Percentiles rank a stretch among this genome's conserved stretches.
Evolutionary conservation across 805 yeast species (phyloP).

Genomic region (Candida gorgasii): DNA sequence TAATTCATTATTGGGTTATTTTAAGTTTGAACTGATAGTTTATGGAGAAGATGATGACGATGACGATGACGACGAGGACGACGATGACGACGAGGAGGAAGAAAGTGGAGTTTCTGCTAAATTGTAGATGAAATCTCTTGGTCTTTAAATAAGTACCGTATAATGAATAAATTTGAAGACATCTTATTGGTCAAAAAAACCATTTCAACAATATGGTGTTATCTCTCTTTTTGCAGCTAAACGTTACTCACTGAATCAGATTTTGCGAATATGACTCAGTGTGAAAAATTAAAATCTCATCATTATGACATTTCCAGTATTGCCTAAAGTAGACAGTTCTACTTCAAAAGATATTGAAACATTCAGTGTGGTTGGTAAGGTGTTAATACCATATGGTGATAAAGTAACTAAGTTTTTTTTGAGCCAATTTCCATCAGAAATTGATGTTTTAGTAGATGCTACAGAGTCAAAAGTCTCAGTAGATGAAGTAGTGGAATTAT

Average conservation of each 20-base stretch:
- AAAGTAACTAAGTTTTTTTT: conserved; percentile 32
- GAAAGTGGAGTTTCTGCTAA: conserved; percentile 2
- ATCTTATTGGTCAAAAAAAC: too few species aligned
- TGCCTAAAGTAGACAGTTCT: conserved; percentile 32
- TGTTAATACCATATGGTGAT: conserved; percentile 31
- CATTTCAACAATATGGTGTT: too few species aligned
- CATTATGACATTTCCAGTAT: conserved; percentile 40
- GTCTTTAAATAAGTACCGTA: too few species aligned
- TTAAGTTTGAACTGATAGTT: conserved; percentile 26
- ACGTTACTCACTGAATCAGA: background rate
- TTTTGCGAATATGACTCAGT: conserved; percentile 9
- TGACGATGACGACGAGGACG: conserved; percentile 17
- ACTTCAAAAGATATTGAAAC: conserved; percentile 17
- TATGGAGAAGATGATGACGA: conserved; percentile 22
- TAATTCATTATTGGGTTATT: conserved; percentile 18
- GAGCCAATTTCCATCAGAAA: conserved; percentile 28
- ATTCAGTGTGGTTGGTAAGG: conserved; percentile 35
- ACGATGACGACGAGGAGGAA: conserved; percentile 15
- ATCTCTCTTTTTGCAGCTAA: too few species aligned
- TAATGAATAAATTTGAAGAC: too few species aligned
- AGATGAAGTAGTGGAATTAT: conserved; percentile 49
- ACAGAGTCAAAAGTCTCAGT: conserved; percentile 27
- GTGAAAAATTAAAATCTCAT: conserved; percentile 4
- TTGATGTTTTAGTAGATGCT: conserved; percentile 34
- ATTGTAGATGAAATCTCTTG: background rate